Base-by-base conservation (phyloP, 2,329 filamentous ascomycete species). In the Neodidymelliopsis sp. region DNA sequence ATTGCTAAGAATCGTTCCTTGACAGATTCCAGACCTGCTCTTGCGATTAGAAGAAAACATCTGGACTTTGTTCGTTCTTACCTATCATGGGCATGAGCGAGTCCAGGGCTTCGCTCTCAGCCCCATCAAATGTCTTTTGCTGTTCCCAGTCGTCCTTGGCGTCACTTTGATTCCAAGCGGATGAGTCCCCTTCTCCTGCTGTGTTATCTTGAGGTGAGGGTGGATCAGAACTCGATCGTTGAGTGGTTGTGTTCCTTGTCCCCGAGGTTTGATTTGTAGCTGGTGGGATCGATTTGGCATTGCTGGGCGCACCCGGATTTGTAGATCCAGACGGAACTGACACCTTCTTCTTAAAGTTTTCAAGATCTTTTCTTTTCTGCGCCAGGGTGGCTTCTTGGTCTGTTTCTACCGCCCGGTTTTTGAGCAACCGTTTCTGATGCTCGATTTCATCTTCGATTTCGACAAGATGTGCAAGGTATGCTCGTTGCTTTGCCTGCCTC, bases 41-140 rank as follows among this genome's bases (percentile, higher is more conserved):
- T 6, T 10, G 11, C 11, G 6, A 5, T 31, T 6, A 31, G 29
- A 18, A 13, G 15, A 19, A 10, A 15, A 3, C 6, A 11, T 9
- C 63, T 63, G 15, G 20, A 41, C 50, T 15, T 19, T 19, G 13
- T 19, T 5, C 10, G 11, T 9, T 31, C 28, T 31, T 19, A 31
- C 29, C 88, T 31, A 87, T 84, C 83, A 91, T 85, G 0, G 66
- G 69, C 84, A 91, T 90, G 7, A 92, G 62, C 0, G 75, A 63
- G 49, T 91, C 87, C 0, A 91, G 60, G 0, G 80, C 75, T 0
- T 69, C 60, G 53, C 83, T 89, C 1, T 60, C 57, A 0, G 79
- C 78, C 1, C 75, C 75, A 23, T 85, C 79, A 1, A 69, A 62
- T 1, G 71, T 37, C 62, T 90, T 90, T 57, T 85, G 77, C 1